Conservation (phyloP, 371 early-diverging fungal genomes). For the Funneliformis caledonium region DNA sequence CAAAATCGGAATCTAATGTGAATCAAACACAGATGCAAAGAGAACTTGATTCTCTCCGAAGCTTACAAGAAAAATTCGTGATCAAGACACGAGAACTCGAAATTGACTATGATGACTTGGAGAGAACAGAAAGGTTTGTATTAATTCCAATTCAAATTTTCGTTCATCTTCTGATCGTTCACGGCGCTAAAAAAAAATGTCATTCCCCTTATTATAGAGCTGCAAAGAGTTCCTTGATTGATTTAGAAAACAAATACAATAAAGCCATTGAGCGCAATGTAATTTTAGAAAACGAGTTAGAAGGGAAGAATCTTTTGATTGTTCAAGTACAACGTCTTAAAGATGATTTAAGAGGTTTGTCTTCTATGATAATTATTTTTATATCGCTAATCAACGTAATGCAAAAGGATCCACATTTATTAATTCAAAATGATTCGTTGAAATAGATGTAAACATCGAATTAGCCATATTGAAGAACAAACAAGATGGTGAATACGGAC, state of each 20-base stretch:
- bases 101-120: constrained; percentile 80
- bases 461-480: constrained; percentile 59
- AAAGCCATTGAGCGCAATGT: constrained; percentile 72
- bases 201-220: constrained; percentile 51
- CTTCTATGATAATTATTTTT: not conserved
- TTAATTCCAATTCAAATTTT: not conserved
- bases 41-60: constrained; percentile 74
- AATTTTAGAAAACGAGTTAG: constrained; percentile 70
- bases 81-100: constrained; percentile 77
- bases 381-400: not conserved
- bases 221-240: constrained; percentile 70
- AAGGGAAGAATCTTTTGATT: constrained; percentile 66
- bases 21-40: constrained; percentile 71
- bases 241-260: constrained; percentile 72
- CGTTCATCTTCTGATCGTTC: not conserved
- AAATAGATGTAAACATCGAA: constrained; percentile 62
- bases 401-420: not conserved
- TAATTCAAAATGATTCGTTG: not conserved
- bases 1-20: constrained; percentile 65
- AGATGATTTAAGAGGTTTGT: constrained; percentile 71
- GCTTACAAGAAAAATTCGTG: constrained; percentile 73
- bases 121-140: constrained; percentile 63
- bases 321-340: constrained; percentile 80
- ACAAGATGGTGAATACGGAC: constrained; percentile 43
- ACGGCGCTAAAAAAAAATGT: not conserved